phyloP scores from a whole-genome alignment of 495 filamentous ascomycete species.

The Xylaria venustula region DNA sequence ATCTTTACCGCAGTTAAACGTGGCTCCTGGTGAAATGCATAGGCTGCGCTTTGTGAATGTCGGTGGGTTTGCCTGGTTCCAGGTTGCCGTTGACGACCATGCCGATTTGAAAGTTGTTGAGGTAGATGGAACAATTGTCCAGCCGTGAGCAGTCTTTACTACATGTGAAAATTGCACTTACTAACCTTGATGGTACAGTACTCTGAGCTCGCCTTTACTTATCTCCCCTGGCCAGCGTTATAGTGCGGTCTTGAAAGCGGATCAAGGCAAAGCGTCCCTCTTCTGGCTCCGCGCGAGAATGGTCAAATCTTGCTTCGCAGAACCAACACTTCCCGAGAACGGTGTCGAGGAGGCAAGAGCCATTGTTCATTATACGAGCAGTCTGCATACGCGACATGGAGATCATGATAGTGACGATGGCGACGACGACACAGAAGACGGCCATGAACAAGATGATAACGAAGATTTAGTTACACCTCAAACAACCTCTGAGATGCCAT shows the following conservation, averaged over 20 bases:
- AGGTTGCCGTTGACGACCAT: slow-evolving; percentile 51
- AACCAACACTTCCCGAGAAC: slow-evolving; percentile 38
- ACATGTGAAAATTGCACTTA: too few species aligned
- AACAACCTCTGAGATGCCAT: slow-evolving; percentile 37
- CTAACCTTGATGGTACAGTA: not conserved
- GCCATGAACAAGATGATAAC: slow-evolving; percentile 17
- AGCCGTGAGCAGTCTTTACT: slow-evolving; percentile 39
- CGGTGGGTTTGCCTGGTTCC: slow-evolving; percentile 58
- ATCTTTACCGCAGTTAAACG: slow-evolving; percentile 43
- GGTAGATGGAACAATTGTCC: slow-evolving; percentile 68
- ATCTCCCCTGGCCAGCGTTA: slow-evolving; percentile 68
- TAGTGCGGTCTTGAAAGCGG: slow-evolving; percentile 59
- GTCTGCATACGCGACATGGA: slow-evolving; percentile 13
- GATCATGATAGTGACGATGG: slow-evolving; percentile 36
- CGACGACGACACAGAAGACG: slow-evolving; percentile 16
- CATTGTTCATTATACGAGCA: slow-evolving; percentile 46
- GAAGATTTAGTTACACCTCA: slow-evolving; percentile 24
- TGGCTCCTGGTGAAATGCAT: slow-evolving; percentile 54
- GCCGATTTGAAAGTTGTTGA: slow-evolving; percentile 56
- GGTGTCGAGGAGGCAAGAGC: slow-evolving; percentile 55
- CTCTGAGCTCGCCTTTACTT: slow-evolving; percentile 47
- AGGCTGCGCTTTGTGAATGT: slow-evolving; percentile 69
- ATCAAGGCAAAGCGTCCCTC: slow-evolving; percentile 52
- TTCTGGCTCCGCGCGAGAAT: slow-evolving; percentile 62
- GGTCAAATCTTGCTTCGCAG: slow-evolving; percentile 55